Evolutionary conservation across 2,329 filamentous ascomycete genomes (phyloP).

Genomic region (Tympanopsis confertula): DNA sequence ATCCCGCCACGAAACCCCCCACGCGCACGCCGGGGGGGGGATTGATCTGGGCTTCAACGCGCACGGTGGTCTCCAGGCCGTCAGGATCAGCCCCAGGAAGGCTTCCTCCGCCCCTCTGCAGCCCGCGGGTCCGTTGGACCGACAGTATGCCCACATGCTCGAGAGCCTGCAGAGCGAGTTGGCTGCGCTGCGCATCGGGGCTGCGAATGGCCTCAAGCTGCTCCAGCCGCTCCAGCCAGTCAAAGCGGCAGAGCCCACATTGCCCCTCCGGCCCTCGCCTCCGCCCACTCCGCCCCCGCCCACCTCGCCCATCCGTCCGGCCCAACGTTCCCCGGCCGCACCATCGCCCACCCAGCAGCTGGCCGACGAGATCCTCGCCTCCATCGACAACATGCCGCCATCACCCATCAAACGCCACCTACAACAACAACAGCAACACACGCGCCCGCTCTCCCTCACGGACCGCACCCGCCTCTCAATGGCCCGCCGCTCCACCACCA

Average conservation of each 20-base stretch:
- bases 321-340: constrained; percentile 7
- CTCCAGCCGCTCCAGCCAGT: not conserved
- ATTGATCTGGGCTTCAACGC: constrained; percentile 41
- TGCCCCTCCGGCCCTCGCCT: no score
- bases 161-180: constrained; percentile 28
- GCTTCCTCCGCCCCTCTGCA: constrained; percentile 1
- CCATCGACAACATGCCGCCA: constrained; percentile 40
- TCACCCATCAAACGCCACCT: constrained; percentile 35
- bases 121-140: constrained; percentile 13
- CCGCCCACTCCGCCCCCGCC: no score
- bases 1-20: constrained; percentile 9
- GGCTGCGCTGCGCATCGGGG: constrained; percentile 3
- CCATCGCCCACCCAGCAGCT: constrained; percentile 34
- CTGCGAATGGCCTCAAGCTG: no score
- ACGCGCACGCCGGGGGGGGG: constrained; percentile 15
- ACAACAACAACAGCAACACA: constrained; percentile 33
- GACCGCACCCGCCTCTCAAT: constrained; percentile 78
- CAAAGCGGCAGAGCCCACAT: not conserved
- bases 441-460: constrained; percentile 53
- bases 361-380: constrained; percentile 43
- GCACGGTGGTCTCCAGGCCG: constrained; percentile 35
- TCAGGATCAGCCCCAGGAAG: constrained; percentile 18
- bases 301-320: constrained; percentile 1
- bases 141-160: constrained; percentile 32
- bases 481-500: constrained; percentile 40